Percentiles rank a stretch among this genome's conserved stretches.
Conservation (phyloP, 2,329 filamentous ascomycete species). For the Dactylellina haptotyla region DNA sequence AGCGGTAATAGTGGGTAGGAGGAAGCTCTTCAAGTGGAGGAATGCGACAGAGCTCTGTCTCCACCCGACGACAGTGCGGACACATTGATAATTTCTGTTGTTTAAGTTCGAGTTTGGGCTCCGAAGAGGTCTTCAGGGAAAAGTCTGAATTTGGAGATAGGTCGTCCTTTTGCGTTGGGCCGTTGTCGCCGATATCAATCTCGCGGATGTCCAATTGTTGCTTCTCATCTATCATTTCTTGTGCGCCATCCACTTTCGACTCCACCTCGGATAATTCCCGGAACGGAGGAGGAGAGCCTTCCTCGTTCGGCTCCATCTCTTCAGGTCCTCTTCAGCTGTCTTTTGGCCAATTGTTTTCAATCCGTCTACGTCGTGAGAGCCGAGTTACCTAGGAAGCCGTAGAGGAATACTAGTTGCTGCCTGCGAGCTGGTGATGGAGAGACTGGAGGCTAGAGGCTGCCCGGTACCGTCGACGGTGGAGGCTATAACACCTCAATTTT, state of each 20-base stretch:
- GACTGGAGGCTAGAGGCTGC: background rate
- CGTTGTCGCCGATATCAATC: background rate
- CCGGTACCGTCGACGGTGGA: background rate
- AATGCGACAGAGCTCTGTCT: conserved; percentile 42
- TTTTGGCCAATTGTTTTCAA: no score
- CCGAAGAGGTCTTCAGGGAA: conserved; percentile 12
- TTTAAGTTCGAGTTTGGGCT: background rate
- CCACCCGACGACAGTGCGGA: conserved; percentile 45
- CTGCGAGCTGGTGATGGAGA: background rate
- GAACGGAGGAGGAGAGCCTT: conserved; percentile 6
- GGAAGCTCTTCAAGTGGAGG: conserved; percentile 37
- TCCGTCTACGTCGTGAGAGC: background rate
- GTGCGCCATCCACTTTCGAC: background rate
- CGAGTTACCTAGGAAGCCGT: background rate
- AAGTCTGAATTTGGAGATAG: conserved; percentile 17
- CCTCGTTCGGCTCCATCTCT: conserved; percentile 2
- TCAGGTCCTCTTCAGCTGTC: background rate
- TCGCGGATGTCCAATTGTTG: background rate
- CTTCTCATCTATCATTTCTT: background rate
- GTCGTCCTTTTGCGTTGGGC: background rate
- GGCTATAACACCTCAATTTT: background rate
- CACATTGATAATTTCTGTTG: conserved; percentile 36
- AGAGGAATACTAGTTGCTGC: background rate
- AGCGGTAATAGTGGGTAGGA: conserved; percentile 31
- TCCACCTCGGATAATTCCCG: background rate